phyloP scores from a whole-genome alignment of 176 grass and related monocot species.

The Musa acuminata region DNA sequence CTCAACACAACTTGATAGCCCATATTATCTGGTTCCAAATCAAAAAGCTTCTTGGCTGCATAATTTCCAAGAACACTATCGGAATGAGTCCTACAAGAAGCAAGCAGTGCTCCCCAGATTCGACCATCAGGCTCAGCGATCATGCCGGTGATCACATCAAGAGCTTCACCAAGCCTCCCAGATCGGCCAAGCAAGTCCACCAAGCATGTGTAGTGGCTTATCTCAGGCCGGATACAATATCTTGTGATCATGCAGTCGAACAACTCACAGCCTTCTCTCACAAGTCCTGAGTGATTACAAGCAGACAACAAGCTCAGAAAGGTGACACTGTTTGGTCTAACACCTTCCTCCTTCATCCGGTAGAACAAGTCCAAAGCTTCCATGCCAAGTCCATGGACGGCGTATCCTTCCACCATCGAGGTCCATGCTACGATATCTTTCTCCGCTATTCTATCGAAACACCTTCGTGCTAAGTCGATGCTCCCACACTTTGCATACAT shows the following conservation, averaged over 20 bases:
- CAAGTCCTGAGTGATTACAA: slow-evolving; percentile 40
- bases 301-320: slow-evolving; percentile 38
- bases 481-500: too few relatives aligned
- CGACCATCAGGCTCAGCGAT: slow-evolving; percentile 25
- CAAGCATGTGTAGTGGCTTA: slow-evolving; percentile 32
- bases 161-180: slow-evolving; percentile 26
- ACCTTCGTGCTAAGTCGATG: too few relatives aligned
- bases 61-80: slow-evolving; percentile 23
- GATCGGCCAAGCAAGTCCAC: slow-evolving; percentile 36
- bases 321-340: slow-evolving; percentile 37
- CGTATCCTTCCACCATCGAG: slow-evolving; percentile 35
- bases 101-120: slow-evolving; percentile 54
- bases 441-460: too few relatives aligned
- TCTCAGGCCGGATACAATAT: slow-evolving; percentile 24
- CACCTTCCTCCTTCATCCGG: slow-evolving; percentile 36
- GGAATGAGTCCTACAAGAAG: slow-evolving; percentile 30
- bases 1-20: slow-evolving; percentile 44
- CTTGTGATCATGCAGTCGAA: slow-evolving; percentile 33
- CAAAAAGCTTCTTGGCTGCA: slow-evolving; percentile 33
- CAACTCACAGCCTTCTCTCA: slow-evolving; percentile 32
- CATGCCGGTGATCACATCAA: slow-evolving; percentile 33
- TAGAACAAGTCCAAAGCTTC: slow-evolving; percentile 35
- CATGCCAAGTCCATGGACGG: slow-evolving; percentile 31
- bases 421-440: too few relatives aligned
- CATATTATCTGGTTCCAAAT: slow-evolving; percentile 39